These are phyloP conservation scores for Scedosporium minutisporum DNA, from an alignment of 2,329 filamentous ascomycete species.

Conservation along the genomic window DNA sequence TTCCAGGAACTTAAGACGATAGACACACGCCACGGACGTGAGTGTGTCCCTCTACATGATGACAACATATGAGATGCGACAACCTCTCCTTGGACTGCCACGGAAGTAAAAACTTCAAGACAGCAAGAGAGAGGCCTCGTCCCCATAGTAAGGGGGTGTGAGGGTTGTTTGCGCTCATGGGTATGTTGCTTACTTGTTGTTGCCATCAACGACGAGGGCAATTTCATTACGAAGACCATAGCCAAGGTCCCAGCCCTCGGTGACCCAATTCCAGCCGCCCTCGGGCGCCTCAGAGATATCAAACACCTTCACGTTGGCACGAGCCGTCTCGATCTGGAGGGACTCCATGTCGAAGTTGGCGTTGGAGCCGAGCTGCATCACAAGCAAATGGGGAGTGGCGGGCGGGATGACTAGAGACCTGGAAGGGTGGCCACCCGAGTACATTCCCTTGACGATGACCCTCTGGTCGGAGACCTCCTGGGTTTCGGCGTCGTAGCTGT, in stretches of 20 bases:
- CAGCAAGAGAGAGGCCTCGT: not conserved
- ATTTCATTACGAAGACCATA: conserved; percentile 51
- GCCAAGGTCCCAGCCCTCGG: conserved; percentile 26
- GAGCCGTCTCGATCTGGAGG: conserved; percentile 21
- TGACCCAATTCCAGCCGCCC: conserved; percentile 27
- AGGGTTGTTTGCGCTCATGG: no score
- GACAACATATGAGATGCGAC: not conserved
- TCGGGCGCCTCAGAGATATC: conserved; percentile 25
- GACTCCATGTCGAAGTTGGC: conserved; percentile 27
- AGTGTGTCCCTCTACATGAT: not conserved
- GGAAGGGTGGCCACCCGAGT: conserved; percentile 28
- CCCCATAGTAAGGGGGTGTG: not conserved
- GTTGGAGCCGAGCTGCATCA: conserved; percentile 29
- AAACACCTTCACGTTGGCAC: conserved; percentile 33
- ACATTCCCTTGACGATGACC: conserved; percentile 28
- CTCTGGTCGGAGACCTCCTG: conserved; percentile 34
- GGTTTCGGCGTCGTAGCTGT: conserved; percentile 43
- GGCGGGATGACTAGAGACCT: conserved; percentile 26
- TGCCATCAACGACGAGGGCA: conserved; percentile 43
- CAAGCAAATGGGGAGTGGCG: conserved; percentile 24
- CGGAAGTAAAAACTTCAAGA: not conserved
- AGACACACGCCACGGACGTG: not conserved
- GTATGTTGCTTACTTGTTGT: conserved; percentile 10
- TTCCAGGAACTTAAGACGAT: not conserved
- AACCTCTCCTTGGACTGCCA: not conserved